Base-by-base conservation (phyloP, 306 rosid species). In the Potentilla sterilis region DNA sequence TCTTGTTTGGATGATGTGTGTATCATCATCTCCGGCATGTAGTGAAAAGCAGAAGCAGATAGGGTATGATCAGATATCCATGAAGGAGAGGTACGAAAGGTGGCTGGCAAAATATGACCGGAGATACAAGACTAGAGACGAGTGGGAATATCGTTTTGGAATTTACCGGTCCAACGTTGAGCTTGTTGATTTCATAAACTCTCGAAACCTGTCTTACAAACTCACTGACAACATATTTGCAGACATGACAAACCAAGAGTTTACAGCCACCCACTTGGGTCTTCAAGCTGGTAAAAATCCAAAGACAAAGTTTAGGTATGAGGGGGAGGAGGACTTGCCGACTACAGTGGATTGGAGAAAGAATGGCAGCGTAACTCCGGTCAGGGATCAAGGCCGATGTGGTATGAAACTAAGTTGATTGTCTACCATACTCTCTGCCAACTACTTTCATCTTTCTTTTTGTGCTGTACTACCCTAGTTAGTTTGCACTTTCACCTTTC, bases 351-450 rank as follows among this genome's bases (percentile, higher is more conserved):
- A 91, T 75, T 91, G 98, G 97, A 89, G 97, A 85, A 75, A 80
- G 69, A 78, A 78, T 40, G 91, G 92, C 14, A 88, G 88, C 6
- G 85, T 88, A 68, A 88, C 93, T 57, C 86, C 75, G 7, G 13
- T 93, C 76, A 93, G 87, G 80, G 75, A 93, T 79, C 97, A 91
- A 84, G 91, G 96, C 81, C 43, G 58, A 52, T 89, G 98, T 52
- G 97, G 97, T 93, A 93, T 66, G 55, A 43, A 79, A 76, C 77
- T 59, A 0, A 54, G 41, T 1, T 35, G 47, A 35, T 37, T 6
- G 4, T 41, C 22, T 51, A 15, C 4, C 12, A 5, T n/a, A 37
- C 40, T 6, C 10, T 37, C 1, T 48, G 61, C 64, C 51, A 15
- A 51, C 2, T 11, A 13, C 34, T 72, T 4, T 6, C 19, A 32